phyloP scores from a whole-genome alignment of 2,329 filamentous ascomycete genomes.

The Leptographium flavum region DNA sequence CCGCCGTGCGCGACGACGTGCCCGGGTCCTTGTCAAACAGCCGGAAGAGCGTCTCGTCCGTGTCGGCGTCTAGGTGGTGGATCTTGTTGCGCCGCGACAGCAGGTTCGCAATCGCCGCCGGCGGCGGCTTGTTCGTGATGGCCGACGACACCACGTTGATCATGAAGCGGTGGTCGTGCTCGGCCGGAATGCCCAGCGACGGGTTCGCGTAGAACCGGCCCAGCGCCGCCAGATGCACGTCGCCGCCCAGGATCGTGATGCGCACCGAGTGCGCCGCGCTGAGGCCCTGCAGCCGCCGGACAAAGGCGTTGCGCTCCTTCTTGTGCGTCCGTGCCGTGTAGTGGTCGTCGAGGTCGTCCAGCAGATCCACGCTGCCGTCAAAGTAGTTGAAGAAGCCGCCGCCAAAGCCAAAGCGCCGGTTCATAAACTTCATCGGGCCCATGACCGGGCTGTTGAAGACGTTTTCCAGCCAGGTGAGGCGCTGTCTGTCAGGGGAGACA shows the following conservation, averaged over 20 bases:
- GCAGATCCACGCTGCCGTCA: constrained; percentile 80
- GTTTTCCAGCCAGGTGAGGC: constrained; percentile 93
- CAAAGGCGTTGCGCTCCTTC: constrained; percentile 62
- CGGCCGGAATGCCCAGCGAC: constrained; percentile 58
- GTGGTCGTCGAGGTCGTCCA: constrained; percentile 90
- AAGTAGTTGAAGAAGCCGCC: constrained; percentile 87
- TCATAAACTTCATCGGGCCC: constrained; percentile 75
- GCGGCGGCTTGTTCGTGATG: constrained; percentile 90
- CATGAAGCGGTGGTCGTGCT: constrained; percentile 87
- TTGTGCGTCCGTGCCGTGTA: constrained; percentile 92
- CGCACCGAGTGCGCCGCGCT: constrained; percentile 78
- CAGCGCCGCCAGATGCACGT: constrained; percentile 83
- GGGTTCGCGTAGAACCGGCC: constrained; percentile 93
- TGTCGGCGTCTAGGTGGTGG: constrained; percentile 54
- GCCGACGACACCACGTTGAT: constrained; percentile 87
- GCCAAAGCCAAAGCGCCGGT: constrained; percentile 75
- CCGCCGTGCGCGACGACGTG: constrained; percentile 54
- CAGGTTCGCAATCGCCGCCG: constrained; percentile 75
- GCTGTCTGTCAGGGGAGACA: constrained; percentile 25
- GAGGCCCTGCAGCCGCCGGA: constrained; percentile 70
- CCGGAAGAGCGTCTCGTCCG: constrained; percentile 86
- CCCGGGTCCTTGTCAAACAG: constrained; percentile 87
- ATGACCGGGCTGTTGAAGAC: constrained; percentile 77
- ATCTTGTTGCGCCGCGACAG: constrained; percentile 81
- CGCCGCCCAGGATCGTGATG: constrained; percentile 82